phyloP scores from a whole-genome alignment of 2,329 filamentous ascomycete genomes.

The Alternaria alternata region DNA sequence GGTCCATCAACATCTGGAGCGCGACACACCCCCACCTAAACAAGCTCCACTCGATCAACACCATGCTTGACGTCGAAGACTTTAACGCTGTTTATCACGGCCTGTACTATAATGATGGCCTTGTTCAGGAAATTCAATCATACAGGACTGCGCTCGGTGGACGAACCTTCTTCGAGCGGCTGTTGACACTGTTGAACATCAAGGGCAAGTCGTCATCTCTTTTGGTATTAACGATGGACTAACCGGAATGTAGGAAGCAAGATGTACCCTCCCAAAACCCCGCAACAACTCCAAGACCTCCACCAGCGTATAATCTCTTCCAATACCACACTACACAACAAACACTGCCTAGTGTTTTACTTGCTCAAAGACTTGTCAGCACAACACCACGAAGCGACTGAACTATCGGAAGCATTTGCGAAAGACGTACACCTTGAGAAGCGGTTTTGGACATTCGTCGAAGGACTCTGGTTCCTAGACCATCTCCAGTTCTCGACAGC shows the following conservation, averaged over 20 bases:
- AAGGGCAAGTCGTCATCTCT: constrained; percentile 62
- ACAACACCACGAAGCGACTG: constrained; percentile 56
- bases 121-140: constrained; percentile 66
- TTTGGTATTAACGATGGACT: neutral
- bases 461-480: constrained; percentile 83
- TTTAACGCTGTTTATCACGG: constrained; percentile 72
- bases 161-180: constrained; percentile 79
- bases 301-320: constrained; percentile 74
- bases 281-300: constrained; percentile 71
- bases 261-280: constrained; percentile 77
- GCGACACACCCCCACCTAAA: constrained; percentile 8
- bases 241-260: constrained; percentile 59
- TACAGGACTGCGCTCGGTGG: constrained; percentile 74
- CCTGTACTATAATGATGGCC: constrained; percentile 35
- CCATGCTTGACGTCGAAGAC: constrained; percentile 70
- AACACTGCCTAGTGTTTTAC: constrained; percentile 85
- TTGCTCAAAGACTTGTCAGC: constrained; percentile 77
- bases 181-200: constrained; percentile 74
- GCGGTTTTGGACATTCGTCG: constrained; percentile 82
- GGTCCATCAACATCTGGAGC: constrained; percentile 18
- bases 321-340: constrained; percentile 74
- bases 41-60: neutral
- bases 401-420: constrained; percentile 67
- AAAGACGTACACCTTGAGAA: constrained; percentile 70
- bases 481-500: constrained; percentile 70